Percentiles rank a stretch among this genome's conserved stretches.
These are phyloP conservation scores for Cordyceps cicadae DNA, from an alignment of 2,329 filamentous ascomycete genomes.

Conservation along the genomic window DNA sequence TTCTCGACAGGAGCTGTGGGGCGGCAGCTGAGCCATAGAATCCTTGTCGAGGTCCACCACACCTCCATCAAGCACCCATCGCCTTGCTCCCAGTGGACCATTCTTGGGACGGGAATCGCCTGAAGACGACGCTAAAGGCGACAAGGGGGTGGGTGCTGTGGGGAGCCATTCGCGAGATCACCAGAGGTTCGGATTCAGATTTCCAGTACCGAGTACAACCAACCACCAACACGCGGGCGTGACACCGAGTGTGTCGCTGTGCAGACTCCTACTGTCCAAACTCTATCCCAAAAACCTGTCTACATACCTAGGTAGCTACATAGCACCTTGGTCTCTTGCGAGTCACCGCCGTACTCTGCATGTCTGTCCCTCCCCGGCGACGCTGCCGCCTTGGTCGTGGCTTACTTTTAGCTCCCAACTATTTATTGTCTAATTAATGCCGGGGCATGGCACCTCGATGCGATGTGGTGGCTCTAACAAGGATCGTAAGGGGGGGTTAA, in stretches of 20 bases:
- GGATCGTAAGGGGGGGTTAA: background rate
- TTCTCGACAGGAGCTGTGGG: background rate
- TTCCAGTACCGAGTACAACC: too few relatives aligned
- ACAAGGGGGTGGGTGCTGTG: background rate
- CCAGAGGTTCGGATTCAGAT: too few relatives aligned
- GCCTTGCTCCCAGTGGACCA: constrained; percentile 1
- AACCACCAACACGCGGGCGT: background rate
- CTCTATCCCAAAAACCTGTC: background rate
- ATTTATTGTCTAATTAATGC: background rate
- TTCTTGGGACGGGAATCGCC: constrained; percentile 7
- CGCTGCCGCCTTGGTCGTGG: constrained; percentile 2
- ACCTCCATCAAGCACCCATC: background rate
- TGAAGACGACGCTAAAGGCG: background rate
- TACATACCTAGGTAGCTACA: too few relatives aligned
- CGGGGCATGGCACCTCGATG: background rate
- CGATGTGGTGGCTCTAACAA: constrained; percentile 5
- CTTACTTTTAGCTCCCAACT: constrained; percentile 2
- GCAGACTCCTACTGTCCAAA: background rate
- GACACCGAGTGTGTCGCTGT: background rate
- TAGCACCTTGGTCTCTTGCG: background rate
- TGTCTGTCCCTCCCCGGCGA: background rate
- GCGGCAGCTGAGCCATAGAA: background rate
- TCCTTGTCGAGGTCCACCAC: background rate
- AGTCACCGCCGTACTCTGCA: background rate
- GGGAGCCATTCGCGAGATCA: background rate